phyloP scores from a whole-genome alignment of 1,139 yeast genomes.

The Zygosaccharomyces sapae region DNA sequence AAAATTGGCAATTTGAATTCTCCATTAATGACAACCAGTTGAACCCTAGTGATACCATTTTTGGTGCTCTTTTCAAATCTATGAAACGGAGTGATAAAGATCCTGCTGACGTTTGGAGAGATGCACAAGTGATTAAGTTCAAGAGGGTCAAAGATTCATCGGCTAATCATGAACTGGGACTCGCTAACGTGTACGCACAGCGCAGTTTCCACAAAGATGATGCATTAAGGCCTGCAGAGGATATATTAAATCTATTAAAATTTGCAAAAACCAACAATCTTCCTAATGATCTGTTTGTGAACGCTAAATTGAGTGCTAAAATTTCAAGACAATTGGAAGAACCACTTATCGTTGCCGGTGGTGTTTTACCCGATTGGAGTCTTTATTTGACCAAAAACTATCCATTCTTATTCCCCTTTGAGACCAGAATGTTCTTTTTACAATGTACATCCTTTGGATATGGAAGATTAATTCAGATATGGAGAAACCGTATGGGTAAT shows the following conservation, averaged over 20 bases:
- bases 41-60: constrained; percentile 69
- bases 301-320: constrained; percentile 82
- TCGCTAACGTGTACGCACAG: constrained; percentile 31
- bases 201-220: constrained; percentile 38
- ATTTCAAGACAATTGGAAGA: constrained; percentile 85
- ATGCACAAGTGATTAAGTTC: constrained; percentile 52
- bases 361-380: constrained; percentile 84
- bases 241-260: constrained; percentile 54
- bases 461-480: constrained; percentile 73
- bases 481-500: constrained; percentile 58
- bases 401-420: constrained; percentile 83
- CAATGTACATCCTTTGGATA: constrained; percentile 91
- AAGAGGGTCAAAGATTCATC: constrained; percentile 33
- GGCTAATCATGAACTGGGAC: constrained; percentile 21
- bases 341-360: constrained; percentile 83
- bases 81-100: constrained; percentile 44
- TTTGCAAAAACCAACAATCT: constrained; percentile 42
- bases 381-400: constrained; percentile 64
- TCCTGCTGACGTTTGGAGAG: constrained; percentile 53
- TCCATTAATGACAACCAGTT: constrained; percentile 56
- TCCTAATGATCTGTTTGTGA: constrained; percentile 53
- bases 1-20: constrained; percentile 55
- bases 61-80: constrained; percentile 68
- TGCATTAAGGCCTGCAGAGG: constrained; percentile 43
- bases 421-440: constrained; percentile 69